Base-by-base conservation (phyloP, 2,329 filamentous ascomycete species). In the Mycosphaerella sp. region DNA sequence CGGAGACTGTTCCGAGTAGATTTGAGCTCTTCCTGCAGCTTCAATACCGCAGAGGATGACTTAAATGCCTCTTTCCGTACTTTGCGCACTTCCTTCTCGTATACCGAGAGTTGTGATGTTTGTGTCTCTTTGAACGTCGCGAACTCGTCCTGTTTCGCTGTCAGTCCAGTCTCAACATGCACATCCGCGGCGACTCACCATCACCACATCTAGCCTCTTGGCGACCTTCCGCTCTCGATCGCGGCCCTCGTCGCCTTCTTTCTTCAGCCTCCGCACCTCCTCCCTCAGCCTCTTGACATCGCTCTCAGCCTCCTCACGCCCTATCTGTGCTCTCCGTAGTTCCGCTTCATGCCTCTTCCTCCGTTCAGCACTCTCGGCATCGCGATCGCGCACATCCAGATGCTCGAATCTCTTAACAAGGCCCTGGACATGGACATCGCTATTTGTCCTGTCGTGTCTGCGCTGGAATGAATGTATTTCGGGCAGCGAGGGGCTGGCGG, bases 31-130 rank as follows among this genome's bases (percentile, higher is more conserved):
- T 87, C 85, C 64, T 87, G 84, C n/a, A 85, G 66, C 64, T 86
- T 86, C 60, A 87, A 79, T 28, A 84, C 76, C 9, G 73, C 69
- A 2, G 84, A 86, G 59, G 86, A 83, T n/a, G 80, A 78, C 64
- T 87, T 87, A 75, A 87, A 87, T 2, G 81, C 82, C 60, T 88
- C 85, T 61, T 88, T 88, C 44, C 83, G 75, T 8, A 80, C 77
- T 50, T 81, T 76, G 49, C 84, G 78, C 39, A 87, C 82, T 66
- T 88, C 85, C 65, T 87, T 87, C 62, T 88, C 85, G 79, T 84
- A 87, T 8, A 86, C 54, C 1, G 57, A 56, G 14, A 58, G 47
- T 41, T 69, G 66, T 9, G 66, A 63, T 13, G 64, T 60, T 49
- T 63, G 61, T 17, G 85, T 78, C 34, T 81, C 84, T 67, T 87